Percentiles rank a stretch among this genome's conserved stretches.
phyloP scores from a whole-genome alignment of 352 stramenopile genomes.

The Pythium apleroticum region DNA sequence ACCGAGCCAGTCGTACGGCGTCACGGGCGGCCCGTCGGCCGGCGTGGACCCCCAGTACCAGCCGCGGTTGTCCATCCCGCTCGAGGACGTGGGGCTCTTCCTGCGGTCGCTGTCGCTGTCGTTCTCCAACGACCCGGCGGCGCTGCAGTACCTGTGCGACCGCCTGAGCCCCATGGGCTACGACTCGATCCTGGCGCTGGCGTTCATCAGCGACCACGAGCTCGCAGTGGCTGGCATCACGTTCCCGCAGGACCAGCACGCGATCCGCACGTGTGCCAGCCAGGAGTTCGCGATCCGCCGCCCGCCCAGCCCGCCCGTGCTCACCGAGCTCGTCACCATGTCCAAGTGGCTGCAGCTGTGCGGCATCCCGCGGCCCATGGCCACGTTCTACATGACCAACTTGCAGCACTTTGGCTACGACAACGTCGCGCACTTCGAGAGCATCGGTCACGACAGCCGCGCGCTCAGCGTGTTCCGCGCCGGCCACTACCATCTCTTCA shows the following conservation, averaged over 20 bases:
- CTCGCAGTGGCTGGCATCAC: slow-evolving; percentile 45
- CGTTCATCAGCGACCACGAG: slow-evolving; percentile 48
- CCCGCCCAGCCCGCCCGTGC: slow-evolving; percentile 37
- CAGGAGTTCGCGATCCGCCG: slow-evolving; percentile 45
- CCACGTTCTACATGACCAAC: slow-evolving; percentile 57
- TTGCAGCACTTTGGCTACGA: slow-evolving; percentile 63
- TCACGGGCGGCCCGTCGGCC: slow-evolving; percentile 4
- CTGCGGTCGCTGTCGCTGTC: slow-evolving; percentile 51
- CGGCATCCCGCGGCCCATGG: slow-evolving; percentile 41
- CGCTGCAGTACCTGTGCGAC: slow-evolving; percentile 36
- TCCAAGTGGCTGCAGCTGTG: slow-evolving; percentile 64
- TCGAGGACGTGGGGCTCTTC: slow-evolving; percentile 45
- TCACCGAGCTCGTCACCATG: slow-evolving; percentile 47
- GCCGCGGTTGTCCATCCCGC: slow-evolving; percentile 15
- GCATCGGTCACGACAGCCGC: slow-evolving; percentile 26
- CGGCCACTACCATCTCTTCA: slow-evolving; percentile 26
- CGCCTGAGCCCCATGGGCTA: slow-evolving; percentile 55
- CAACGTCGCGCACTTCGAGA: slow-evolving; percentile 53
- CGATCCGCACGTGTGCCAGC: slow-evolving; percentile 45
- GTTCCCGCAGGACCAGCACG: slow-evolving; percentile 39
- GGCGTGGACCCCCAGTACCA: slow-evolving; percentile 20
- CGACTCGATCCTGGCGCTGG: slow-evolving; percentile 55
- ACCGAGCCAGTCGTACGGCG: slow-evolving; percentile 1
- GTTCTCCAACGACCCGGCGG: slow-evolving; percentile 30
- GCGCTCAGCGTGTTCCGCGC: slow-evolving; percentile 24